A percentile compares a stretch with the other conserved stretches of the same genome.
Evolutionary conservation across 495 filamentous ascomycete genomes (phyloP).

Genomic region (Hypoxylon cercidicola): DNA sequence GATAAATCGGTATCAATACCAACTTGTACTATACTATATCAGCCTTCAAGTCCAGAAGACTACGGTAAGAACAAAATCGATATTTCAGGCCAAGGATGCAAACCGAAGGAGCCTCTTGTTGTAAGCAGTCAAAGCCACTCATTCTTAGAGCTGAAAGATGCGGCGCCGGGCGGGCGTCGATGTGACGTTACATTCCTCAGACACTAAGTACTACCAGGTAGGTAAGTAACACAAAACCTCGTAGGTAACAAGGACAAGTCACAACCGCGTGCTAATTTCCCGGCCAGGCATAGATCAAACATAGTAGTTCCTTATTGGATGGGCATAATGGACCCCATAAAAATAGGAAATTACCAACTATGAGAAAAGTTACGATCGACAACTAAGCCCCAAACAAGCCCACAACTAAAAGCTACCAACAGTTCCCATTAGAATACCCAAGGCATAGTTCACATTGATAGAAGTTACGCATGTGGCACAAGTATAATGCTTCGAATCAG

Average conservation of each 20-base stretch:
- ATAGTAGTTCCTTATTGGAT: too few species aligned
- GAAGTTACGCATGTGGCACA: not conserved
- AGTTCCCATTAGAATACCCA: not conserved
- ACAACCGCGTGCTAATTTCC: constrained; percentile 17
- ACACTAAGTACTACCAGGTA: not conserved
- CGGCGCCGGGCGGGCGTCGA: too few species aligned
- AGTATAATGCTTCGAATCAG: constrained; percentile 25
- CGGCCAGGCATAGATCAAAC: not conserved
- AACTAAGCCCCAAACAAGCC: not conserved
- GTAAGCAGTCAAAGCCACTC: too few species aligned
- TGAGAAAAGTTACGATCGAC: constrained; percentile 15
- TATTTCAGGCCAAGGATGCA: too few species aligned
- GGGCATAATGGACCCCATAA: too few species aligned
- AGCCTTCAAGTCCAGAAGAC: too few species aligned
- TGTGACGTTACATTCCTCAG: constrained; percentile 23
- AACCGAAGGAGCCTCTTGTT: too few species aligned
- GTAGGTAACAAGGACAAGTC: constrained; percentile 8
- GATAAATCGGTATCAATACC: too few species aligned
- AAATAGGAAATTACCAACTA: constrained; percentile 33
- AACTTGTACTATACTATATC: too few species aligned
- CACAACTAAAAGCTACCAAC: not conserved
- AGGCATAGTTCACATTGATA: not conserved
- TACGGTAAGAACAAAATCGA: too few species aligned
- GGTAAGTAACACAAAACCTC: not conserved
- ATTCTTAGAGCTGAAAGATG: too few species aligned